Base-by-base conservation (phyloP, 306 rosid species). In the Comarum palustre region DNA sequence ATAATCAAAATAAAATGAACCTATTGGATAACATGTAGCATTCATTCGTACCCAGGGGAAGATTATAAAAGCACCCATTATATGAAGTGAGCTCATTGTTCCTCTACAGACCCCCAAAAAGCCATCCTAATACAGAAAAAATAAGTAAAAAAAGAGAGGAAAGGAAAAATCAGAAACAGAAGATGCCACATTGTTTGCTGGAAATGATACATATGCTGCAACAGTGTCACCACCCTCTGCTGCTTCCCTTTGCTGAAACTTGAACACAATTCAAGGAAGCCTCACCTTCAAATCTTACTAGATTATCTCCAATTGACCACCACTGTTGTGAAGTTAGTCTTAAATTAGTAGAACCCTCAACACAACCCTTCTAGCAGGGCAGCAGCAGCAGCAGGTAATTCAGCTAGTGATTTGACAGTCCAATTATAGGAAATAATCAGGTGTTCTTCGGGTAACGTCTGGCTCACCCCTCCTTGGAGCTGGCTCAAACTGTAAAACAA, bases 401-500 rank as follows among this genome's bases (percentile, higher is more conserved):
- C 78, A 60, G 86, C 86, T 58, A 73, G 85, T 73, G 79, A 47
- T 66, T 70, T 54, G 45, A 60, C 50, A 34, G 69, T 45, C 47
- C 69, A 59, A 76, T 90, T 84, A 93, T 80, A 90, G 89, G 87
- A 93, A 93, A 74, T 93, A 90, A 80, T 93, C 96, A 48, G 97
- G 98, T 62, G 98, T 90, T 86, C 97, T 88, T 80, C 98, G 81
- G 54, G 97, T 88, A 64, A 90, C 97, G 74, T 93, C 98, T 43
- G 98, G 98, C 76, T 90, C 98, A 72, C 98, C 96, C 83, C 98
- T 90, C 90, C 98, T 93, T 16, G 98, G 98, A 71, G 98, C 97
- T 24, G 97, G 97, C 85, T 93, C 97, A 79, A 93, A 93, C 97
- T 93, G 98, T 66, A 82, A 70, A 15, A 42, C 31, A 68, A 68